A percentile compares a stretch with the other conserved stretches of the same genome.
These are phyloP conservation scores for Nissolia schottii DNA, from an alignment of 306 rosid species.

Conservation along the genomic window DNA sequence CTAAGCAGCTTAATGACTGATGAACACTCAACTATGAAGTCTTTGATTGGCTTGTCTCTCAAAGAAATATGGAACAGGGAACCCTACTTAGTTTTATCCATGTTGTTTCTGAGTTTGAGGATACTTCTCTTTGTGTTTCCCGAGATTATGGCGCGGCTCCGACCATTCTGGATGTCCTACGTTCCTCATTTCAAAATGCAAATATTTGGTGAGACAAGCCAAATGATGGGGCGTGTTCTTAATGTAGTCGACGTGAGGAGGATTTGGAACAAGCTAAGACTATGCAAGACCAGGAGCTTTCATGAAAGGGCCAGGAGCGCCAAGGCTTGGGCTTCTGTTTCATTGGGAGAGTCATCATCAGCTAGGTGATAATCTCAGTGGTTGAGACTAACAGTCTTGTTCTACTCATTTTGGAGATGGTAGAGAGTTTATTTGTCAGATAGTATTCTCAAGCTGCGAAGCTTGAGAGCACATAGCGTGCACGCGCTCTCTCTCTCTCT, in stretches of 20 bases:
- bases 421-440: slow-evolving; percentile 25
- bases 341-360: slow-evolving; percentile 59
- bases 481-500: neutral
- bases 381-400: slow-evolving; percentile 26
- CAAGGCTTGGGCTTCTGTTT: slow-evolving; percentile 75
- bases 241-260: slow-evolving; percentile 57
- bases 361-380: slow-evolving; percentile 25
- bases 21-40: slow-evolving; percentile 30
- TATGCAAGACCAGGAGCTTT: slow-evolving; percentile 58
- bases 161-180: slow-evolving; percentile 44
- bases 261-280: slow-evolving; percentile 64
- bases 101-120: slow-evolving; percentile 59
- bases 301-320: slow-evolving; percentile 66
- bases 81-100: slow-evolving; percentile 50
- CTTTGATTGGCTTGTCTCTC: slow-evolving; percentile 25
- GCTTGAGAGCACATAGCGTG: slow-evolving; percentile 22
- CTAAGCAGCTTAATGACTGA: slow-evolving; percentile 8
- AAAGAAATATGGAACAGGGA: slow-evolving; percentile 44
- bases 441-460: slow-evolving; percentile 17
- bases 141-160: slow-evolving; percentile 27
- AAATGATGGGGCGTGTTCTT: slow-evolving; percentile 48
- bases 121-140: slow-evolving; percentile 39
- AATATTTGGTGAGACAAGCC: slow-evolving; percentile 63
- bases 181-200: slow-evolving; percentile 62
- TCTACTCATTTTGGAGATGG: slow-evolving; percentile 33